phyloP scores from a whole-genome alignment of 2,329 filamentous ascomycete genomes.

The Stagonosporopsis tanaceti region DNA sequence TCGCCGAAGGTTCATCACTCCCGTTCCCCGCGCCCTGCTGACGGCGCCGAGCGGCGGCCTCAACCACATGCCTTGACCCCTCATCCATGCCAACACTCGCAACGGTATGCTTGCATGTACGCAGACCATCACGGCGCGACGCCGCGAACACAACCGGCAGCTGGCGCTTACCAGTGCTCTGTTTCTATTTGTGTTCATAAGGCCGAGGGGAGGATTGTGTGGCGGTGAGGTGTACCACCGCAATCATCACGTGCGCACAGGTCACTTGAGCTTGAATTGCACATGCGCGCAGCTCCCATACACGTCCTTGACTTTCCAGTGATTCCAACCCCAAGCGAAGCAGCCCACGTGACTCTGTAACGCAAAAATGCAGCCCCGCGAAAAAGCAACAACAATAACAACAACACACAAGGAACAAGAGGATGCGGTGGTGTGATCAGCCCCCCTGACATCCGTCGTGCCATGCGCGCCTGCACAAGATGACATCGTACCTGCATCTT shows the following conservation, averaged over 20 bases:
- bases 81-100: constrained; percentile 5
- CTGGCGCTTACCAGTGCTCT: constrained; percentile 2
- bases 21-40: not conserved
- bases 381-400: constrained; percentile 3
- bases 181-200: constrained; percentile 10
- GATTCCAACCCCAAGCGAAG: not conserved
- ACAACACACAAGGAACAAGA: not conserved
- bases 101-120: constrained; percentile 19
- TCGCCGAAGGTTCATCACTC: not conserved
- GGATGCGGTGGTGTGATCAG: constrained; percentile 7
- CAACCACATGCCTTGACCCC: constrained; percentile 1
- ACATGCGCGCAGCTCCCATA: not conserved
- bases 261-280: not conserved
- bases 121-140: not conserved
- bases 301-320: not conserved
- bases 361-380: not conserved
- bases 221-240: constrained; percentile 14
- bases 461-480: constrained; percentile 7
- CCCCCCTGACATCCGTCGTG: not conserved
- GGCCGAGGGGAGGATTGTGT: not conserved
- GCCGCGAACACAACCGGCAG: not conserved
- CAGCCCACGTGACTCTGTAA: not conserved
- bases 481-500: constrained; percentile 15
- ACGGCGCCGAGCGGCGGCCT: not conserved
- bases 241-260: constrained; percentile 8